These are phyloP conservation scores for Pleurotus tuber-regium DNA, from an alignment of 768 basidiomycete species.

Conservation along the genomic window DNA sequence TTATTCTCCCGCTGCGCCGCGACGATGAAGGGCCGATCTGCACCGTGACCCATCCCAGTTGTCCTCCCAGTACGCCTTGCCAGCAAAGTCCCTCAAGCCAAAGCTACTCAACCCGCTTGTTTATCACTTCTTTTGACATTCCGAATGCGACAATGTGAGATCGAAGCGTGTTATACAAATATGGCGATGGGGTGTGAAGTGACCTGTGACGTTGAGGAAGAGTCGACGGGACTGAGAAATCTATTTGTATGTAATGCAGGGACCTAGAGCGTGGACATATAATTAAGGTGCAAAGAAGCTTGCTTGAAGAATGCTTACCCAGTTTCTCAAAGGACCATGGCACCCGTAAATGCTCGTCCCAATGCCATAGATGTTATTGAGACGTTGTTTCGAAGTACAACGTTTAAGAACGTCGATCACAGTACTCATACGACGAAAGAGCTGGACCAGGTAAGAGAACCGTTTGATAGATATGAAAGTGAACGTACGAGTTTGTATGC, in stretches of 20 bases:
- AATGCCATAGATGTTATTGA: slow-evolving; percentile 72
- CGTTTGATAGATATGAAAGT: neutral
- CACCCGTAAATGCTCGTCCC: slow-evolving; percentile 71
- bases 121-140: slow-evolving; percentile 57
- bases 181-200: slow-evolving; percentile 50
- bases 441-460: slow-evolving; percentile 51
- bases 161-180: slow-evolving; percentile 53
- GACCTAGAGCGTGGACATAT: slow-evolving; percentile 1
- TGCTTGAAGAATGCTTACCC: slow-evolving; percentile 37
- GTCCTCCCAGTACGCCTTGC: slow-evolving; percentile 74
- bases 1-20: no score
- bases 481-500: slow-evolving; percentile 62
- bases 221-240: slow-evolving; percentile 51
- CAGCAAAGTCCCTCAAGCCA: slow-evolving; percentile 67
- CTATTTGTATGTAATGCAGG: slow-evolving; percentile 28
- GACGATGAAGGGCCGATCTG: no score
- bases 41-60: no score
- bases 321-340: slow-evolving; percentile 84
- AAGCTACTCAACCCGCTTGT: slow-evolving; percentile 69
- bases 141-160: slow-evolving; percentile 71
- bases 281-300: neutral
- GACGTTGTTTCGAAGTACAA: slow-evolving; percentile 64
- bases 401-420: slow-evolving; percentile 60
- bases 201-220: slow-evolving; percentile 68
- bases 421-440: slow-evolving; percentile 63